Conservation (phyloP, 169 alveolate genomes). For the Babesia divergens region DNA sequence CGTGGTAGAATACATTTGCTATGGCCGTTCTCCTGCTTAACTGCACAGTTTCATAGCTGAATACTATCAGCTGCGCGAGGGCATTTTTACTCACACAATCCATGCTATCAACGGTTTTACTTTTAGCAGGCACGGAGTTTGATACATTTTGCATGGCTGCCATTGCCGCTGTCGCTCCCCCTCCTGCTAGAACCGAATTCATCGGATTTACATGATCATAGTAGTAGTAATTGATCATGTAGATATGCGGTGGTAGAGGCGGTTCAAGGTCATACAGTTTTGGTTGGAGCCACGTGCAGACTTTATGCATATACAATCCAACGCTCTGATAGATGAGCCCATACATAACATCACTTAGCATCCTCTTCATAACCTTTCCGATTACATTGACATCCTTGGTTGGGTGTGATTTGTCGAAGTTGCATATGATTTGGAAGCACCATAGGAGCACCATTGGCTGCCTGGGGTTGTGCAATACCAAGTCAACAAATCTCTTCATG, state of each 20-base stretch:
- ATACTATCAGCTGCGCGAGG: conserved; percentile 34
- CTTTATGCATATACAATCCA: conserved; percentile 53
- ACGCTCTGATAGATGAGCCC: conserved; percentile 46
- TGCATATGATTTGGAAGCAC: conserved; percentile 28
- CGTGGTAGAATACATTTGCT: conserved; percentile 45
- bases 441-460: conserved; percentile 60
- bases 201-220: conserved; percentile 27
- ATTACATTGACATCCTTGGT: conserved; percentile 35
- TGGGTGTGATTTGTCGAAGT: conserved; percentile 48
- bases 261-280: conserved; percentile 44
- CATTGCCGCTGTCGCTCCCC: neutral
- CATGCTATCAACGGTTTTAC: neutral
- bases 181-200: conserved; percentile 1
- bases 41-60: conserved; percentile 51
- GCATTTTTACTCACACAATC: conserved; percentile 41
- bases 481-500: conserved; percentile 21
- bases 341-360: conserved; percentile 39
- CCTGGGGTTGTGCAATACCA: conserved; percentile 32
- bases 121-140: neutral
- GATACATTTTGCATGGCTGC: neutral
- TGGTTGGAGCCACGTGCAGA: conserved; percentile 53
- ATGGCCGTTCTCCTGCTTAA: conserved; percentile 50
- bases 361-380: conserved; percentile 16
- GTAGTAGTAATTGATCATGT: conserved; percentile 30
- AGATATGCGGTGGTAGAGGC: conserved; percentile 54